These are phyloP conservation scores for Cajanus cajan DNA, from an alignment of 306 rosid genomes.

Conservation along the genomic window DNA sequence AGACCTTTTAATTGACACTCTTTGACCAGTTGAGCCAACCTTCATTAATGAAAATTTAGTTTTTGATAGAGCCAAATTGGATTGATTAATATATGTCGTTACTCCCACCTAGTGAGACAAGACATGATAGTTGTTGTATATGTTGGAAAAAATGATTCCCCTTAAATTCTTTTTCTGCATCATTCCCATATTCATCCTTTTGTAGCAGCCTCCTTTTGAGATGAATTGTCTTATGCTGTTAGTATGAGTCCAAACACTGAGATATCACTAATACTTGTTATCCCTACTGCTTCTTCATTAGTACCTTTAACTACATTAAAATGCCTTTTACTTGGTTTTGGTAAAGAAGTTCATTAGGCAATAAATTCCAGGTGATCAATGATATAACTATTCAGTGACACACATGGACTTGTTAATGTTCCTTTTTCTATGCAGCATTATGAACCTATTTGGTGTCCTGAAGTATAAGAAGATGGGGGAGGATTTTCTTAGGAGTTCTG, in stretches of 20 bases:
- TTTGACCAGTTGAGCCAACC: not conserved
- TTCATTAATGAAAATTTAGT: not conserved
- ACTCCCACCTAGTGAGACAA: not conserved
- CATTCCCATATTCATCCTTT: not conserved
- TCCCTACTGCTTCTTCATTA: not conserved
- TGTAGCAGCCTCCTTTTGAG: not conserved
- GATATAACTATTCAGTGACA: not conserved
- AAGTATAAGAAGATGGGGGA: slow-evolving; percentile 94
- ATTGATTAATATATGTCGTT: not conserved
- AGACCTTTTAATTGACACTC: not conserved
- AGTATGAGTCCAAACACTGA: not conserved
- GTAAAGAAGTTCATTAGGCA: not conserved
- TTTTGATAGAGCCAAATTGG: not conserved
- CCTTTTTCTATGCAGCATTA: slow-evolving; percentile 48
- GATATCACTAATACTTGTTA: not conserved
- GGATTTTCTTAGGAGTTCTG: slow-evolving; percentile 76
- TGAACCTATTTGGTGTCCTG: slow-evolving; percentile 96
- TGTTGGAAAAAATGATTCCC: not conserved
- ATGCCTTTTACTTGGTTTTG: not conserved
- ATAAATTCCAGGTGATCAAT: not conserved
- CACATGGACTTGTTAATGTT: not conserved
- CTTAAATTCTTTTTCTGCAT: not conserved
- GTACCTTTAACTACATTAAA: not conserved
- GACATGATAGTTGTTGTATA: not conserved
- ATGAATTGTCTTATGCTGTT: not conserved